These are phyloP conservation scores for Penicillium crustosum DNA, from an alignment of 2,329 filamentous ascomycete species.

Conservation along the genomic window DNA sequence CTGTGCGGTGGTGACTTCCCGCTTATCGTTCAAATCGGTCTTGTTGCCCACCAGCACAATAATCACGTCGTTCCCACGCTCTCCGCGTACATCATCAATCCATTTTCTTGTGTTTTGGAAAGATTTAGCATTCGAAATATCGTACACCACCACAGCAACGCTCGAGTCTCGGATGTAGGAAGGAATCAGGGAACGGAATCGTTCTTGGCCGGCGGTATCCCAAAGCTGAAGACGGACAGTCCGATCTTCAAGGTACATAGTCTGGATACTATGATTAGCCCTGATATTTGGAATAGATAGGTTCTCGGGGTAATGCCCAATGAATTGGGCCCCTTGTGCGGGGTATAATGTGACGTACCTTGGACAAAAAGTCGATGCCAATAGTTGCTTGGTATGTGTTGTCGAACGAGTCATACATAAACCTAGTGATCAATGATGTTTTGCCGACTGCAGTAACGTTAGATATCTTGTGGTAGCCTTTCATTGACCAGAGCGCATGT, in stretches of 20 bases:
- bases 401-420: conserved; percentile 99
- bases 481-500: not conserved
- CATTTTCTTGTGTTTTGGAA: conserved; percentile 99
- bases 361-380: conserved; percentile 98
- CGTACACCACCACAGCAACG: conserved; percentile 97
- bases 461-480: conserved; percentile 12
- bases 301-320: not conserved
- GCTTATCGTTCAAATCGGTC: conserved; percentile 97
- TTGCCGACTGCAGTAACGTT: conserved; percentile 72
- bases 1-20: conserved; percentile 93
- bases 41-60: conserved; percentile 99
- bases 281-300: not conserved
- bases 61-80: conserved; percentile 97
- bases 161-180: conserved; percentile 98
- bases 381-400: conserved; percentile 99
- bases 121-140: conserved; percentile 94
- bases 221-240: conserved; percentile 96
- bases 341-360: conserved; percentile 57
- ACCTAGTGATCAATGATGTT: conserved; percentile 95
- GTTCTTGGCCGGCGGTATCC: conserved; percentile 97
- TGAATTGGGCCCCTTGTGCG: not conserved
- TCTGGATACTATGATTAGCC: conserved; percentile 53
- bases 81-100: conserved; percentile 96
- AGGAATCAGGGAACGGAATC: conserved; percentile 94
- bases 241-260: conserved; percentile 98